Percentiles rank a stretch among this genome's conserved stretches.
phyloP scores from a whole-genome alignment of 495 filamentous ascomycete species.

The Tuber microsphaerosporum region DNA sequence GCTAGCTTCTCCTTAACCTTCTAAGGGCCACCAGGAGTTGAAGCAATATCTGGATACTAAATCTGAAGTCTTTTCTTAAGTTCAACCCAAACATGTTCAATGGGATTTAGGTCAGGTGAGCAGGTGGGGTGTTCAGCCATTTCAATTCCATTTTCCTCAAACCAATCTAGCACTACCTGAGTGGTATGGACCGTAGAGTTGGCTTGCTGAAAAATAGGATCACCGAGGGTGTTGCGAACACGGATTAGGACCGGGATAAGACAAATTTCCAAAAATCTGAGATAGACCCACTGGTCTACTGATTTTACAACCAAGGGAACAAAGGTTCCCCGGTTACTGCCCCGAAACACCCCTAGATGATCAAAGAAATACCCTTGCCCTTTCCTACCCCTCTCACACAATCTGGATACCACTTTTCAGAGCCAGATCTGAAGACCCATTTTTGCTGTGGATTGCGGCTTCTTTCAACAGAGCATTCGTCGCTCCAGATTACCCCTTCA shows the following conservation, averaged over 20 bases:
- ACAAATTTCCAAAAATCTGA: too few species aligned
- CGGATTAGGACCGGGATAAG: not conserved
- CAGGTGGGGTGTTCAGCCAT: constrained; percentile 17
- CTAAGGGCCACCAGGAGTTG: not conserved
- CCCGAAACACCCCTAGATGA: too few species aligned
- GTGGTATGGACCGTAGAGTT: constrained; percentile 21
- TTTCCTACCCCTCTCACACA: constrained; percentile 19
- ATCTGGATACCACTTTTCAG: constrained; percentile 13
- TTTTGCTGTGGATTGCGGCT: constrained; percentile 1
- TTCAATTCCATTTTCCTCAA: too few species aligned
- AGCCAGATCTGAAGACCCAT: constrained; percentile 16
- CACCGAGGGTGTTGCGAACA: not conserved
- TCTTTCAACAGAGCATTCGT: constrained; percentile 26
- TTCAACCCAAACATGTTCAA: constrained; percentile 21
- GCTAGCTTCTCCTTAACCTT: constrained; percentile 3
- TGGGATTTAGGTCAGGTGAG: constrained; percentile 31
- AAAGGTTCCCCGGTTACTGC: too few species aligned
- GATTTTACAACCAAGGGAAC: too few species aligned
- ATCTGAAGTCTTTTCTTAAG: constrained; percentile 5
- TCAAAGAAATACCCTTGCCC: constrained; percentile 10
- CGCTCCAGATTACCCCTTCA: constrained; percentile 4
- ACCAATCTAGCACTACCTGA: constrained; percentile 1
- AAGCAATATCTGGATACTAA: not conserved
- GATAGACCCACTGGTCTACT: constrained; percentile 9
- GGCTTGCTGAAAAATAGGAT: constrained; percentile 22